A percentile compares a stretch with the other conserved stretches of the same genome.
Evolutionary conservation across 148 eudicot genomes (phyloP).

Genomic region (Diospyros kaki): DNA sequence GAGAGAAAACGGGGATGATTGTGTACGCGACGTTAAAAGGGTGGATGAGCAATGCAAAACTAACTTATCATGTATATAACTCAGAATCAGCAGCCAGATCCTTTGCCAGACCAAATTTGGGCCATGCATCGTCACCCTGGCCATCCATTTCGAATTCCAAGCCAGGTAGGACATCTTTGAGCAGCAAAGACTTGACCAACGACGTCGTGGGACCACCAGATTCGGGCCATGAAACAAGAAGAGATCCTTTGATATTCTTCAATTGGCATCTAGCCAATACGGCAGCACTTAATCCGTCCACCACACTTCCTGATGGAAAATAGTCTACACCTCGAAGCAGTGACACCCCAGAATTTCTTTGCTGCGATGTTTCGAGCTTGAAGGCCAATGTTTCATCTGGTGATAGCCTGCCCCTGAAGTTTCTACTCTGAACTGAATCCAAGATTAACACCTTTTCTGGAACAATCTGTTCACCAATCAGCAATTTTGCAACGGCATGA

Average conservation of each 20-base stretch:
- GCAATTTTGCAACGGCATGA: constrained; percentile 57
- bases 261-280: constrained; percentile 60
- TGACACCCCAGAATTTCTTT: constrained; percentile 29
- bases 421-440: constrained; percentile 69
- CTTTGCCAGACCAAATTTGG: constrained; percentile 43
- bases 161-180: constrained; percentile 44
- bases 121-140: constrained; percentile 23
- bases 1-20: not conserved
- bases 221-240: constrained; percentile 82
- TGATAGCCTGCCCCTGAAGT: constrained; percentile 78
- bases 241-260: constrained; percentile 59
- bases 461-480: constrained; percentile 61
- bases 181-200: constrained; percentile 51
- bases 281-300: constrained; percentile 74
- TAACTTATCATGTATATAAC: constrained; percentile 58
- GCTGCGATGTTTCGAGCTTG: constrained; percentile 69
- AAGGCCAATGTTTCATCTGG: constrained; percentile 69
- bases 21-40: not conserved
- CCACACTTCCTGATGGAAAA: constrained; percentile 83
- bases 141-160: constrained; percentile 19
- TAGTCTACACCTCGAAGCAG: constrained; percentile 48
- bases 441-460: constrained; percentile 72
- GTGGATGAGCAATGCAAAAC: not conserved
- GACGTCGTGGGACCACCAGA: constrained; percentile 50
- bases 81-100: constrained; percentile 58